A percentile compares a stretch with the other conserved stretches of the same genome.
Conservation (phyloP, 441 rosid genomes). For the Euphorbia celastroides region DNA sequence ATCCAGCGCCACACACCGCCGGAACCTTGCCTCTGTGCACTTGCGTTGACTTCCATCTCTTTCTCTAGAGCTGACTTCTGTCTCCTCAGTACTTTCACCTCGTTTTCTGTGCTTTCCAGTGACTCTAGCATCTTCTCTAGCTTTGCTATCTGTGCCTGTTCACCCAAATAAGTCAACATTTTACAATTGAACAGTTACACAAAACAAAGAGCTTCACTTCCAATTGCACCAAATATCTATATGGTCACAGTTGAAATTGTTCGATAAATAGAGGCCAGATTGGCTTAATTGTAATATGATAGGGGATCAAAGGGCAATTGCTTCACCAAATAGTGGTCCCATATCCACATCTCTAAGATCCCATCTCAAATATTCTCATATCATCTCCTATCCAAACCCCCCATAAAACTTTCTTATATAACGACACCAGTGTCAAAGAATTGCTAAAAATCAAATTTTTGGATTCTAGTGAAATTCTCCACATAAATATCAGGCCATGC, state of each 20-base stretch:
- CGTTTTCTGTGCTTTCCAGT: constrained; percentile 59
- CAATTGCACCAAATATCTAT: too few species aligned
- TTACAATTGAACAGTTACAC: constrained; percentile 16
- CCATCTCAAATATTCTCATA: too few species aligned
- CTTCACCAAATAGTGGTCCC: not conserved
- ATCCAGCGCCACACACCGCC: constrained; percentile 82
- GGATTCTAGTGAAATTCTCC: not conserved
- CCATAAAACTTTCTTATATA: too few species aligned
- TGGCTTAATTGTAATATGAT: not conserved
- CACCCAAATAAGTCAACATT: too few species aligned
- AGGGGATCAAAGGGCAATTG: not conserved
- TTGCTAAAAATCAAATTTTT: not conserved
- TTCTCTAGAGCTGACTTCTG: constrained; percentile 65
- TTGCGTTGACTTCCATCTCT: constrained; percentile 50
- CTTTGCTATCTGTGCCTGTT: constrained; percentile 90
- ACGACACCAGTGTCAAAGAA: too few species aligned
- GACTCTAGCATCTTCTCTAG: constrained; percentile 79
- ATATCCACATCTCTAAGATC: too few species aligned
- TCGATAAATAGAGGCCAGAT: not conserved
- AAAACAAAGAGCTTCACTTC: too few species aligned
- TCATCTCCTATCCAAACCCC: too few species aligned
- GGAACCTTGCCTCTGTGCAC: constrained; percentile 62
- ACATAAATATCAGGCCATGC: not conserved
- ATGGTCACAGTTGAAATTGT: not conserved
- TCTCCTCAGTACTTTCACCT: constrained; percentile 69